Evolutionary conservation across 768 basidiomycete species (phyloP).

Genomic region (Chiua virens): DNA sequence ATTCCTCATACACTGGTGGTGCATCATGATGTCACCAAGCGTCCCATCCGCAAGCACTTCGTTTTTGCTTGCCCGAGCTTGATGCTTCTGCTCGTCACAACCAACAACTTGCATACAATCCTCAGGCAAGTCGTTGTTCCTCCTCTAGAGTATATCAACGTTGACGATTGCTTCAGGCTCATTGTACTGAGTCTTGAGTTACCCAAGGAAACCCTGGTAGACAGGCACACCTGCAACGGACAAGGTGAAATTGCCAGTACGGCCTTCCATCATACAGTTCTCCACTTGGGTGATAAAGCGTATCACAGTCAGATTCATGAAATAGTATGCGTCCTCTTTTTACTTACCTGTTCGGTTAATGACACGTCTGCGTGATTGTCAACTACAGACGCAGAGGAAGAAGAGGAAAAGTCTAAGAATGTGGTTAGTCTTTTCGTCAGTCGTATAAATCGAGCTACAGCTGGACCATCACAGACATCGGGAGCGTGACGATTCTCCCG

Average conservation of each 20-base stretch:
- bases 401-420: constrained; percentile 49
- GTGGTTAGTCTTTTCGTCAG: constrained; percentile 39
- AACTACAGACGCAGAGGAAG: constrained; percentile 53
- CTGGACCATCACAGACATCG: constrained; percentile 53
- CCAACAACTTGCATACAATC: constrained; percentile 48
- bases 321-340: constrained; percentile 44
- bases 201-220: constrained; percentile 49
- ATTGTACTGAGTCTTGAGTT: constrained; percentile 52
- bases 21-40: constrained; percentile 43
- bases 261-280: not conserved
- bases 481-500: constrained; percentile 55
- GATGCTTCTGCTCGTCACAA: constrained; percentile 50
- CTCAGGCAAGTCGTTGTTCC: constrained; percentile 35
- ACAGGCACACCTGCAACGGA: constrained; percentile 45
- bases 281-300: not conserved
- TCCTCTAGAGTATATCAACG: not conserved
- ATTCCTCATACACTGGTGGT: constrained; percentile 32
- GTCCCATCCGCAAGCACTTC: constrained; percentile 47
- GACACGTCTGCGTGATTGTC: not conserved
- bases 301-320: constrained; percentile 56
- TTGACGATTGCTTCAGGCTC: constrained; percentile 31
- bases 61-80: constrained; percentile 53
- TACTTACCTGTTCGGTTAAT: no score
- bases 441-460: not conserved
- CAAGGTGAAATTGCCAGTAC: constrained; percentile 40